Percentiles rank a stretch among this genome's conserved stretches.
Conservation (phyloP, 2,329 filamentous ascomycete genomes). For the Huntiella decipiens region DNA sequence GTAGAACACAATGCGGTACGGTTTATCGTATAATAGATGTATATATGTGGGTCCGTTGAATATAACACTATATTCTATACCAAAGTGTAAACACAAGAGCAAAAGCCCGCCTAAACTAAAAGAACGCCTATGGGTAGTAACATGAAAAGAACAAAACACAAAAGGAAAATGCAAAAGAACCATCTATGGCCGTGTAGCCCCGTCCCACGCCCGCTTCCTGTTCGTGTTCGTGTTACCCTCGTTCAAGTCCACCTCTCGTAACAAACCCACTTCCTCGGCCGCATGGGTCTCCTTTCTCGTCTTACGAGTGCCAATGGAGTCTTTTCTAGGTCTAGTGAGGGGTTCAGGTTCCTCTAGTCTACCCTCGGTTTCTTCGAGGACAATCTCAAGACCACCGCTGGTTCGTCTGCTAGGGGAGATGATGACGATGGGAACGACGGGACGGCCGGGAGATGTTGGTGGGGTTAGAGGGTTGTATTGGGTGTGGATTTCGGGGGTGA, state of each 20-base stretch:
- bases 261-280: constrained; percentile 1
- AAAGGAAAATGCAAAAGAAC: too few relatives aligned
- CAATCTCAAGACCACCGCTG: constrained; percentile 5
- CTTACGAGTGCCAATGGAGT: background rate
- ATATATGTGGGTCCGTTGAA: too few relatives aligned
- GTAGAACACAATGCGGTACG: too few relatives aligned
- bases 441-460: background rate
- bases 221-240: background rate
- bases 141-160: too few relatives aligned
- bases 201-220: constrained; percentile 1
- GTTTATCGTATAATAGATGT: too few relatives aligned
- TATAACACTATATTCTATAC: too few relatives aligned
- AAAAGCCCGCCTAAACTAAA: too few relatives aligned
- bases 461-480: background rate
- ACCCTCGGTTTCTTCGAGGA: constrained; percentile 9
- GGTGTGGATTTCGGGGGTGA: background rate
- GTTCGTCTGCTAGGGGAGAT: background rate
- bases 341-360: background rate
- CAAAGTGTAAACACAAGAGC: too few relatives aligned
- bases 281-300: background rate
- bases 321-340: background rate
- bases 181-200: background rate
- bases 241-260: constrained; percentile 4
- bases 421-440: background rate
- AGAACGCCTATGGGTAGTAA: too few relatives aligned